These are phyloP conservation scores for Fusarium avenaceum DNA, from an alignment of 2,329 filamentous ascomycete species.

Conservation along the genomic window DNA sequence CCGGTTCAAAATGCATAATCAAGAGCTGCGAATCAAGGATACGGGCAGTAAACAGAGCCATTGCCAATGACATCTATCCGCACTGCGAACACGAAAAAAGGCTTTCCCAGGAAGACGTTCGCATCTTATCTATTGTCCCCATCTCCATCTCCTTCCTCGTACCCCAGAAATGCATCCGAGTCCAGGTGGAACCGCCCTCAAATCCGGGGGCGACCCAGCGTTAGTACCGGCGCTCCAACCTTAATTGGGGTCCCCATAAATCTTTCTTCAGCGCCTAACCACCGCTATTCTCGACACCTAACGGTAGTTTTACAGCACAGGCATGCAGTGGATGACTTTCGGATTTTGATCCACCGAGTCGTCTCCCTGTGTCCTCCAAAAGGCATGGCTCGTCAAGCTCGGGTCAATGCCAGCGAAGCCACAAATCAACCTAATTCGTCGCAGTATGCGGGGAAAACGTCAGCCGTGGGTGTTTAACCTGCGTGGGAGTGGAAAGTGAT, in stretches of 20 bases:
- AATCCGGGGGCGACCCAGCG: slow-evolving; percentile 7
- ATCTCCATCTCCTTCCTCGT: neutral
- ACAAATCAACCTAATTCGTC: neutral
- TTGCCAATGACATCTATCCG: neutral
- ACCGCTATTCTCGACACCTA: neutral
- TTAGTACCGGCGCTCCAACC: slow-evolving; percentile 22
- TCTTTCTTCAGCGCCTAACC: neutral
- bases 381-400: slow-evolving; percentile 10
- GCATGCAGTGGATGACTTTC: neutral
- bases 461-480: slow-evolving; percentile 3
- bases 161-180: slow-evolving; percentile 25
- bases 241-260: slow-evolving; percentile 11
- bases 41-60: fast-evolving
- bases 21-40: neutral
- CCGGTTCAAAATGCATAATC: neutral
- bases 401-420: slow-evolving; percentile 20
- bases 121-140: neutral
- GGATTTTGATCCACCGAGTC: slow-evolving; percentile 8
- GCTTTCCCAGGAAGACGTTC: neutral
- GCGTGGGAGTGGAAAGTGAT: slow-evolving; percentile 21
- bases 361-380: neutral
- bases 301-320: neutral
- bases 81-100: neutral
- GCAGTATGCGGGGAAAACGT: slow-evolving; percentile 24
- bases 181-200: slow-evolving; percentile 18